phyloP scores from a whole-genome alignment of 805 yeast genomes.

The Schwanniomyces occidentalis region DNA sequence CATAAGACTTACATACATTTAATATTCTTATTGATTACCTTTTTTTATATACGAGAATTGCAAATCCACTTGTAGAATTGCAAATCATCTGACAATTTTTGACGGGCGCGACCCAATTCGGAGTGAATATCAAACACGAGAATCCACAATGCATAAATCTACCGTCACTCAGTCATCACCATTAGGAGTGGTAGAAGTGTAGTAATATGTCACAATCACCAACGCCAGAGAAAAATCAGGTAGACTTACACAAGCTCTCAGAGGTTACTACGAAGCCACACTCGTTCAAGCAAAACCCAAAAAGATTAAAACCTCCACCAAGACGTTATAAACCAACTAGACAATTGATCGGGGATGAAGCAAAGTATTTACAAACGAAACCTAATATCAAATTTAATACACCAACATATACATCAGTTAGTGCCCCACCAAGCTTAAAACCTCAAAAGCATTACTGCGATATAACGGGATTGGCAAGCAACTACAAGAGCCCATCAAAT shows the following conservation, averaged over 20 bases:
- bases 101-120: too few relatives aligned
- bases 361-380: conserved; percentile 54
- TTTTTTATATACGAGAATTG: too few relatives aligned
- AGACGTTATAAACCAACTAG: conserved; percentile 72
- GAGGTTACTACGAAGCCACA: conserved; percentile 43
- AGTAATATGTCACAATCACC: conserved; percentile 7
- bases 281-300: conserved; percentile 57
- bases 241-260: conserved; percentile 31
- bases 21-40: too few relatives aligned
- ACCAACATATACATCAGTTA: conserved; percentile 68
- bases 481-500: conserved; percentile 71
- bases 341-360: conserved; percentile 77
- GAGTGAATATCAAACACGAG: too few relatives aligned
- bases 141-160: too few relatives aligned
- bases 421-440: conserved; percentile 83
- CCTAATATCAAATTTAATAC: conserved; percentile 44
- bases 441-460: conserved; percentile 90
- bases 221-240: conserved; percentile 6
- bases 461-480: conserved; percentile 83
- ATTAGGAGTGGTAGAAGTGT: too few relatives aligned
- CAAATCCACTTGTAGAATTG: too few relatives aligned
- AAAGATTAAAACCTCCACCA: conserved; percentile 48
- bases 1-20: too few relatives aligned
- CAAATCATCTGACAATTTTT: too few relatives aligned
- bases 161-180: too few relatives aligned